Base-by-base conservation (phyloP, 345 rosid species). In the Euphorbia pulcherrima region DNA sequence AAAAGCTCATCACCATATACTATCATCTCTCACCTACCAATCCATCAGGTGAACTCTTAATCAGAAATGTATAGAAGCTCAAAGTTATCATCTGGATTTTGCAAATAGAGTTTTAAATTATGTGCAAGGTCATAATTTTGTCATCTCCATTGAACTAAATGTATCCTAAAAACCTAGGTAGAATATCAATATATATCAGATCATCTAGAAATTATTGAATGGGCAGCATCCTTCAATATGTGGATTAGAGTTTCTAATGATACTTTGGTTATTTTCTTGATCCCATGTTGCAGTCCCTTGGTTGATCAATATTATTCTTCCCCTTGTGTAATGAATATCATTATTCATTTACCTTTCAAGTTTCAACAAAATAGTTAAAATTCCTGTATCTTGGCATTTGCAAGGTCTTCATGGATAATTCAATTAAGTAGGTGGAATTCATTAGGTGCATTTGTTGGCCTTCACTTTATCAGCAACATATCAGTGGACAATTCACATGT, bases 31-130 rank as follows among this genome's bases (percentile, higher is more conserved):
- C 83, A 88, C 80, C 79, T 94, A 67, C 99, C 99, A 69, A 80
- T 94, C 68, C 99, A 94, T 82, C 99, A 94, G 93, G 99, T 94
- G 74, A 76, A 72, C 75, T 30, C 53, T 63, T 73, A 37, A 26
- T 51, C 20, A 17, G 64, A 50, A 41, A 44, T 50, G 67, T 62
- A 50, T 26, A 59, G 62, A 40, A 59, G 52, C 68, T n/a, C 27
- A 30, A 65, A 63, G 52, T 17, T 62, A 60, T 17, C 2, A 58
- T 21, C 26, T 23, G 6, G 26, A 28, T 16, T 57, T 41, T 17
- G 52, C 21, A 41, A 35, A 53, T 7, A 18, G 37, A 57, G 40
- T 48, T 29, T 21, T 6, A 57, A 56, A 50, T 29, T 27, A 8
- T 62, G 23, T 68, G 56, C 59, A 67, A 18, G n/a, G 67, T 69